Evolutionary conservation across 139 green algal species (phyloP).

Genomic region (Chlorella sp.): DNA sequence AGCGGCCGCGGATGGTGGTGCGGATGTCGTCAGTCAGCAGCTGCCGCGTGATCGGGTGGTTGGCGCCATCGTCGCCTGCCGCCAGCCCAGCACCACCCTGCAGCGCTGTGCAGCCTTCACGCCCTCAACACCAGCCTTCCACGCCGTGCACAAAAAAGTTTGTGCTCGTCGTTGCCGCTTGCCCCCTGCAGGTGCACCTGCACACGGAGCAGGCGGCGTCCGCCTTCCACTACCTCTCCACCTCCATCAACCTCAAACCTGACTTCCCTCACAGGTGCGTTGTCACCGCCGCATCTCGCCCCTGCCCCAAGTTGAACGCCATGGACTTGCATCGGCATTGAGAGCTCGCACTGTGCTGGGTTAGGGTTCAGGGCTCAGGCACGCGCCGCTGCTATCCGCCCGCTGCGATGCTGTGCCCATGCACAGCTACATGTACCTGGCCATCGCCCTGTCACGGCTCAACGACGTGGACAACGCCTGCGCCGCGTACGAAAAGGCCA

Average conservation of each 20-base stretch:
- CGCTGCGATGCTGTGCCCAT: neutral
- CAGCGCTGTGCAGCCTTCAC: too few species aligned
- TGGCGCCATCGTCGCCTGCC: too few species aligned
- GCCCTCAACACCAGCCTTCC: too few species aligned
- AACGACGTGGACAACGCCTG: constrained; percentile 70
- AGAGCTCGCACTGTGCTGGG: too few species aligned
- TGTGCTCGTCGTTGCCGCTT: neutral
- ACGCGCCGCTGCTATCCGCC: too few species aligned
- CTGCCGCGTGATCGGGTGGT: neutral
- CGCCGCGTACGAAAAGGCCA: constrained; percentile 62
- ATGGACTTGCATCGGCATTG: too few species aligned
- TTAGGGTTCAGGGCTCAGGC: too few species aligned
- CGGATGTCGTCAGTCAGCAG: neutral
- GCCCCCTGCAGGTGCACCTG: constrained; percentile 22
- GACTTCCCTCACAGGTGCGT: constrained; percentile 61
- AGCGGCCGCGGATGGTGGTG: neutral
- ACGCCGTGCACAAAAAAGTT: too few species aligned
- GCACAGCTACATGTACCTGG: constrained; percentile 63
- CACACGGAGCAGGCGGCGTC: constrained; percentile 41
- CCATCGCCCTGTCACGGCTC: constrained; percentile 38
- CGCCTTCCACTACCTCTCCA: constrained; percentile 75
- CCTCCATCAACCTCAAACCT: constrained; percentile 72
- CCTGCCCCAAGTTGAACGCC: too few species aligned
- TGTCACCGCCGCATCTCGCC: too few species aligned
- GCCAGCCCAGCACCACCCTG: too few species aligned